Conservation (phyloP, 2,329 filamentous ascomycete species). For the Microdochium bolleyi region DNA sequence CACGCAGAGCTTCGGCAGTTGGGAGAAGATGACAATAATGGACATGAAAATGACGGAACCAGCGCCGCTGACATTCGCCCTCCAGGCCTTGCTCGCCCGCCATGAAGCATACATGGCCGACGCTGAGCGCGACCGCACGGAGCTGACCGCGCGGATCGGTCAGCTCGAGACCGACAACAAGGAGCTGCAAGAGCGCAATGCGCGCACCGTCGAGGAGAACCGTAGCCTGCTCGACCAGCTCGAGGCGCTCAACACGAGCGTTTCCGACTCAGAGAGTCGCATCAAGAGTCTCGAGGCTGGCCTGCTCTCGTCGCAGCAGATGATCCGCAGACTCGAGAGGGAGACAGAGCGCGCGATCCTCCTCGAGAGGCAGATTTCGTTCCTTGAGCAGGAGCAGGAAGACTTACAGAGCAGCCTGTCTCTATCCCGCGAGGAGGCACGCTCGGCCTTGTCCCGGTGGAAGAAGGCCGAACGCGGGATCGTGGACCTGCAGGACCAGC, state of each 20-base stretch:
- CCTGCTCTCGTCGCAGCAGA: conserved; percentile 68
- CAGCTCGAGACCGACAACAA: conserved; percentile 68
- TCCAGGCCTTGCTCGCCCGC: conserved; percentile 81
- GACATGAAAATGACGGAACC: conserved; percentile 22
- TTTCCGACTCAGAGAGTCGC: conserved; percentile 71
- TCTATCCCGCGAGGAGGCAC: conserved; percentile 65
- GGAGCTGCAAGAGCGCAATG: conserved; percentile 69
- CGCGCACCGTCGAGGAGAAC: conserved; percentile 75
- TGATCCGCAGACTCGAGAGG: conserved; percentile 65
- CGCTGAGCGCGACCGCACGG: conserved; percentile 74
- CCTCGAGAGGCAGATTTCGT: conserved; percentile 71
- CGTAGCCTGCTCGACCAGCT: conserved; percentile 73
- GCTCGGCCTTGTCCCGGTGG: conserved; percentile 75
- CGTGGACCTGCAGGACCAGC: conserved; percentile 71
- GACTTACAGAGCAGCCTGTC: conserved; percentile 60
- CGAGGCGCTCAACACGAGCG: conserved; percentile 72
- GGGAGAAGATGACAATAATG: neutral
- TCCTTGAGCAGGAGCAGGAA: conserved; percentile 76
- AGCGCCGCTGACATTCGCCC: conserved; percentile 58
- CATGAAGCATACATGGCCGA: conserved; percentile 94
- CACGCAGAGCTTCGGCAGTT: neutral
- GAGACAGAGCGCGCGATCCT: conserved; percentile 68
- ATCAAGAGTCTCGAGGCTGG: conserved; percentile 71
- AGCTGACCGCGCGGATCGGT: conserved; percentile 66
- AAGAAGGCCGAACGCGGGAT: conserved; percentile 76